These are phyloP conservation scores for Monosporascus sp. DNA, from an alignment of 2,329 filamentous ascomycete genomes.

Conservation along the genomic window DNA sequence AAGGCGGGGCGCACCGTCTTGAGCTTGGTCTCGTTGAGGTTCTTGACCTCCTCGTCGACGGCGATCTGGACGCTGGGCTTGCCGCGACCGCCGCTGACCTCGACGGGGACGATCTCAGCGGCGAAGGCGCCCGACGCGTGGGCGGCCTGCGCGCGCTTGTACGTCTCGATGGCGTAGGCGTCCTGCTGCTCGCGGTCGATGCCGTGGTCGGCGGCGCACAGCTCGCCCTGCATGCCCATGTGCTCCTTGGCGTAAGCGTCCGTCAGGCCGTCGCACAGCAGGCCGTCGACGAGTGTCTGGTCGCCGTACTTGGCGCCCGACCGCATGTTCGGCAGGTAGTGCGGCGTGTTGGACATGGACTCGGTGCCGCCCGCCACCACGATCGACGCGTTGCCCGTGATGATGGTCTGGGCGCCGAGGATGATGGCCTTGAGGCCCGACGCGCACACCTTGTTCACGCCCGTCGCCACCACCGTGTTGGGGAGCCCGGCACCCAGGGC, in stretches of 20 bases:
- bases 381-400: slow-evolving; percentile 88
- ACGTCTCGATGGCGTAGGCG: slow-evolving; percentile 90
- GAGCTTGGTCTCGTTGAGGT: slow-evolving; percentile 80
- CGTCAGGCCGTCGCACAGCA: slow-evolving; percentile 90
- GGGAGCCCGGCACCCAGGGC: slow-evolving; percentile 82
- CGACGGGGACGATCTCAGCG: slow-evolving; percentile 82
- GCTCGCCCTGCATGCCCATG: slow-evolving; percentile 91
- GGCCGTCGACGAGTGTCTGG: slow-evolving; percentile 80
- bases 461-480: slow-evolving; percentile 76
- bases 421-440: slow-evolving; percentile 92
- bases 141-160: slow-evolving; percentile 68
- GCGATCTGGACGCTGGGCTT: slow-evolving; percentile 79
- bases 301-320: slow-evolving; percentile 91
- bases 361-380: slow-evolving; percentile 93
- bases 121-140: slow-evolving; percentile 76
- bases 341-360: slow-evolving; percentile 97
- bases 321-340: slow-evolving; percentile 87
- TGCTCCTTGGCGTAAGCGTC: slow-evolving; percentile 95
- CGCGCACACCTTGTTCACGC: slow-evolving; percentile 98
- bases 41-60: slow-evolving; percentile 93
- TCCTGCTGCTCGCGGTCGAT: slow-evolving; percentile 85
- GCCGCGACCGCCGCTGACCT: slow-evolving; percentile 80
- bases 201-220: slow-evolving; percentile 79
- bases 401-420: slow-evolving; percentile 92
- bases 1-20: slow-evolving; percentile 80